Evolutionary conservation across 2,329 filamentous ascomycete species (phyloP).

Genomic region (Colletotrichum sp.): DNA sequence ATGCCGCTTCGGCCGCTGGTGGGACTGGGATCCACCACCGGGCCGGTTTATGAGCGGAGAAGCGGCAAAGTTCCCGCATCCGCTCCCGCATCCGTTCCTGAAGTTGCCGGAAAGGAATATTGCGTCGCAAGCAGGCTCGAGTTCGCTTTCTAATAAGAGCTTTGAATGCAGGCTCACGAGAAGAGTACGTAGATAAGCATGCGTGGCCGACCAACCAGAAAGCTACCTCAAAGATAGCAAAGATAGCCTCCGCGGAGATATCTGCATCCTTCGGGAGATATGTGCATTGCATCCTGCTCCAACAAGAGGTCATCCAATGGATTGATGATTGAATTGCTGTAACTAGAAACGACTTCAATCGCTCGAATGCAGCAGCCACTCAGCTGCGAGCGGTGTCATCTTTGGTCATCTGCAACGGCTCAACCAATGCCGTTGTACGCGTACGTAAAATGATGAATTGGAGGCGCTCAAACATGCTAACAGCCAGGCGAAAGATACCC

Average conservation of each 20-base stretch:
- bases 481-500: not conserved
- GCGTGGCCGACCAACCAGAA: not conserved
- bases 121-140: not conserved
- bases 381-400: not conserved
- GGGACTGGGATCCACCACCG: not conserved
- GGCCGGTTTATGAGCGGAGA: not conserved
- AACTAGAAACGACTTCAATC: not conserved
- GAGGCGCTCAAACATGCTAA: not conserved
- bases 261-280: not conserved
- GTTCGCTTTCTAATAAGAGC: not conserved
- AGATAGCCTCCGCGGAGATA: not conserved
- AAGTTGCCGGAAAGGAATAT: not conserved
- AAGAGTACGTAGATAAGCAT: not conserved
- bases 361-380: not conserved
- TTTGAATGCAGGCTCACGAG: not conserved
- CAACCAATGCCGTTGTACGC: not conserved
- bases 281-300: not conserved
- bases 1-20: not conserved
- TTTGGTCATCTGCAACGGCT: not conserved
- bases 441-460: not conserved
- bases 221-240: not conserved
- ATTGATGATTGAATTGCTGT: not conserved
- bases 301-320: not conserved
- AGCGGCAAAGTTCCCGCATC: not conserved
- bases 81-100: not conserved